Base-by-base conservation (phyloP, 2,329 filamentous ascomycete species). In the Alternaria dauci region DNA sequence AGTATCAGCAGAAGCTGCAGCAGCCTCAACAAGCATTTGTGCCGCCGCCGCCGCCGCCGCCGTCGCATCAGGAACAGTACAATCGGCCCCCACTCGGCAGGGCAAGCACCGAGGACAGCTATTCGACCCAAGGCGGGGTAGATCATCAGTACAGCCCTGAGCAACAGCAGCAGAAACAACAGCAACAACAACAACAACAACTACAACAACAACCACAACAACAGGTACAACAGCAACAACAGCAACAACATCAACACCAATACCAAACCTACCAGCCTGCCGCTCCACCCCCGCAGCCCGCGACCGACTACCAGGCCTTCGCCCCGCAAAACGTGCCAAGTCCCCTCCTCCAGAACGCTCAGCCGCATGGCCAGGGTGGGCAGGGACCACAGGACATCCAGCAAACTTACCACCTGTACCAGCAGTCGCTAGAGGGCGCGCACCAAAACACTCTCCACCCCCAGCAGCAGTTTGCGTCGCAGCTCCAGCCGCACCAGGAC, bases 111-210 rank as follows among this genome's bases (percentile, higher is more conserved):
- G 74, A 78, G 68, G 73, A 74, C 52, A 78, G 75, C 71, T 76
- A 77, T 63, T 72, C 72, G 59, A 69, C 74, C 52, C 74, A 76
- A 65, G 73, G 76, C 71, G 76, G 76, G 73, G 76, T 76, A 74
- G 72, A 77, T 20, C 76, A 77, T 20, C 76, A 74, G 59, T 78
- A 78, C 71, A 78, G 76, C 72, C 72, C 77, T 46, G 75, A 78
- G 53, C 70, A 74, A 67, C 75, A 77, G 57, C 72, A 76, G 52
- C 65, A 66, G 43, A 66, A 68, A 34, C 58, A 58, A 46, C 58
- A 58, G 43, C 71, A 71, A 59, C 70, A 65, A 63, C 72, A 63
- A 68, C 74, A 71, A 7, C 28, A 30, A 5, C 28, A 71, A 7
- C 28, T 4, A 5, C 28, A 30, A 9, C 28, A 7, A 9, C 28